A percentile compares a stretch with the other conserved stretches of the same genome.
Evolutionary conservation across 2,329 filamentous ascomycete genomes (phyloP).

Genomic region (Colletotrichum sp.): DNA sequence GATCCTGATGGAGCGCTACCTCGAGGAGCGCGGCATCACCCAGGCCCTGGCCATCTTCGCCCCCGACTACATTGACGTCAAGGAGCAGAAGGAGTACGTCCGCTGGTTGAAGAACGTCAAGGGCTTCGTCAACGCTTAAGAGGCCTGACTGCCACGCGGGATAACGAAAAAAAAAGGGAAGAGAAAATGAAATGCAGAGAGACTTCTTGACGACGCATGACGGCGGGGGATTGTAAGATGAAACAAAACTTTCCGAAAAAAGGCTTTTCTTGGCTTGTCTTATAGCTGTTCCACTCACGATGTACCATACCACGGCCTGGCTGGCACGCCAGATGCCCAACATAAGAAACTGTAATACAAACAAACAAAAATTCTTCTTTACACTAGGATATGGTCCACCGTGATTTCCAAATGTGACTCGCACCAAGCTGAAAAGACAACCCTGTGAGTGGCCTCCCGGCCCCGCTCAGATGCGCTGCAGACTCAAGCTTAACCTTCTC

Average conservation of each 20-base stretch:
- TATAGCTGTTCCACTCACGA: slow-evolving; percentile 21
- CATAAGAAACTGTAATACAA: slow-evolving; percentile 16
- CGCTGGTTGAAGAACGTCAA: slow-evolving; percentile 89
- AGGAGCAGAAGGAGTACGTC: slow-evolving; percentile 98
- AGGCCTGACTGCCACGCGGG: not conserved
- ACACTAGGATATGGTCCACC: not conserved
- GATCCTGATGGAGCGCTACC: slow-evolving; percentile 87
- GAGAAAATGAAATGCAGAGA: not conserved
- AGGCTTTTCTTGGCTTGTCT: slow-evolving; percentile 18
- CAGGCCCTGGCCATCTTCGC: slow-evolving; percentile 86
- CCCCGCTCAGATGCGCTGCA: not conserved
- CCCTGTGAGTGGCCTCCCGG: not conserved
- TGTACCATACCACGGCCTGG: slow-evolving; percentile 22
- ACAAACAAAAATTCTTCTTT: not conserved
- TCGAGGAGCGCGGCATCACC: slow-evolving; percentile 93
- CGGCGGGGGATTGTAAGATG: slow-evolving; percentile 17
- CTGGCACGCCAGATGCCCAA: not conserved
- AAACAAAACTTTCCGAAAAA: not conserved
- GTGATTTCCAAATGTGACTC: not conserved
- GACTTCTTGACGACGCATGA: slow-evolving; percentile 17
- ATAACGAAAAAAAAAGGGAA: not conserved
- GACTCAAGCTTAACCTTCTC: not conserved
- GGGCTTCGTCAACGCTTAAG: slow-evolving; percentile 77
- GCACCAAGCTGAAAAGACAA: not conserved
- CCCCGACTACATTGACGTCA: slow-evolving; percentile 94